Base-by-base conservation (phyloP, 2,329 filamentous ascomycete genomes). In the Penicillium sclerotigenum region DNA sequence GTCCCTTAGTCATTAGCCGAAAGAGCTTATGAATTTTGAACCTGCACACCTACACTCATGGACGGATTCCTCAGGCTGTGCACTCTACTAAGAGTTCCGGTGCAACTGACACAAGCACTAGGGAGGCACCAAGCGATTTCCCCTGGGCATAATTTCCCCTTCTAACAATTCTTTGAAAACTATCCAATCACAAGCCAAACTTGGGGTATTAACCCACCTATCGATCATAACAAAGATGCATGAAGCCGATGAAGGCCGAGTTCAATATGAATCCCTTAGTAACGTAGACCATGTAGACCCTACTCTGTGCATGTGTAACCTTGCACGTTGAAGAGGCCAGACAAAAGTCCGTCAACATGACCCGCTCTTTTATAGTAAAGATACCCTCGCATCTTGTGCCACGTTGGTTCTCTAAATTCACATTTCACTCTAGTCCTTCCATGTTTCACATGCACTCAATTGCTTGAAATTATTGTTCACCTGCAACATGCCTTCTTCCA, bases 401-500 rank as follows among this genome's bases (percentile, higher is more conserved):
- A 46, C 18, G 5, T 22, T 7, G 5, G 13, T 2, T 16, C 13
- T 22, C 13, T 24, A 31, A 13, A 33, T 33, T 14, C 10, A 11
- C 3, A 33, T 33, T 18, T 18, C 5, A n/a, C 9, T 49, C 10
- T 13, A n/a, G 20, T 20, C 18, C 14, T 24, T 26, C 16, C 16
- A 34, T 20, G 11, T 24, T 18, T 13, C 20, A 33, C 16, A 8
- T 16, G 10, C 5, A n/a, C 9, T 51, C 2, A 2, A 22, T 42
- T 43, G 28, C 26, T 20, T 26, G 16, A 13, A 9, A 34, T 18
- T n/a, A n/a, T 20, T 43, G 28, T 11, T 14, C 24, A 31, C 24
- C 11, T 45, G 16, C 46, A 59, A 46, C 38, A 71, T 71, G 68
- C 52, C 65, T 24, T 63, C 63, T 42, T 70, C 62, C 52, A 63